Evolutionary conservation across 2,329 filamentous ascomycete genomes (phyloP), one percentile per base, ranked within the genome.

Genomic region (Xylariaceae sp.): DNA sequence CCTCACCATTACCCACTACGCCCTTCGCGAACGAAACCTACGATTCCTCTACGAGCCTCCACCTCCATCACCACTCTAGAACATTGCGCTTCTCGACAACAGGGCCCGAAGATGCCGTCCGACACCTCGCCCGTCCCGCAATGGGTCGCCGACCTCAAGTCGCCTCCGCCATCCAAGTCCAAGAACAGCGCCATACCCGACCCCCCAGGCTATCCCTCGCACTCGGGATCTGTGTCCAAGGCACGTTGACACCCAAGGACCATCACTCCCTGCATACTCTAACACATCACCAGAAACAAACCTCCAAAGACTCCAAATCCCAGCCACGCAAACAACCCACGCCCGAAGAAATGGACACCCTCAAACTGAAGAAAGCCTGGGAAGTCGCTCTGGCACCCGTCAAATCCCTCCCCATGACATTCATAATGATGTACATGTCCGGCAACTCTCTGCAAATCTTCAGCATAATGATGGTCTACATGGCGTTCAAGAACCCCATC

Each of bases 351-450:
- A 96, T 91, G 79, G 92, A 97, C 68, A 90, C 87, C 18, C 77
- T 99, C 56, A 97, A 97, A 77, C 76, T 99, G 62, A 99, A 99
- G 74, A 99, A 99, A 71, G 94, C 94, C 0, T 99, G 94, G 94
- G 94, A 99, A 71, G 82, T 99, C 40, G 92, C 94, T 39, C 82
- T 99, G 42, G 92, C 87, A 2, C 94, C 94, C 1, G 86, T 94
- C 55, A 99, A 99, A 75, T 85, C 87, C 67, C 78, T 99, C 42
- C 94, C 94, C 51, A 99, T 99, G 94, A 97, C 95, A 49, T 91
- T 86, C 56, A 92, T 99, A 68, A 96, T 96, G 85, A 97, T 97
- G 90, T 99, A 99, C 80, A 99, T 99, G 94, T 95, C 92, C 31
- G 94, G 94, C 64, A 99, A 97, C 74, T 90, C 89, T 54, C 82